Conservation (phyloP, 2,329 filamentous ascomycete species). For the Sporothrix luriei region DNA sequence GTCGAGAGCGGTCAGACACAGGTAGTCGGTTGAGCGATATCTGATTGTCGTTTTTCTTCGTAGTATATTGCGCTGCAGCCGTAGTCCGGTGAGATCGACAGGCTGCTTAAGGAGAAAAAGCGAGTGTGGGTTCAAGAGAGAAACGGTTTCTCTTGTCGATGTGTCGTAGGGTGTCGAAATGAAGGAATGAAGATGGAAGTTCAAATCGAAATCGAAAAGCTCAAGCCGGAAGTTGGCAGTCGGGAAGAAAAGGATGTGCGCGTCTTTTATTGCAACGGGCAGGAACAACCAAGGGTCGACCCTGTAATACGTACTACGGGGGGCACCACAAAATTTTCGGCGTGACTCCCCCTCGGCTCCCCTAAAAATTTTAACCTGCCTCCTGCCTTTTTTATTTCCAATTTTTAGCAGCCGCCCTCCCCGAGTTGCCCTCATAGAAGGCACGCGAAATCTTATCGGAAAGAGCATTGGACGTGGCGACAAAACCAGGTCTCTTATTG, state of each 20-base stretch:
- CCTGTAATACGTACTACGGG: neutral
- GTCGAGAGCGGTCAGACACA: constrained; percentile 14
- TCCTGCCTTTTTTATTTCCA: constrained; percentile 24
- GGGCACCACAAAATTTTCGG: constrained; percentile 25
- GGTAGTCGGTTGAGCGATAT: neutral
- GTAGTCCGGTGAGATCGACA: neutral
- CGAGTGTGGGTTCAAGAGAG: neutral
- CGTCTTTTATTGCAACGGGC: constrained; percentile 25
- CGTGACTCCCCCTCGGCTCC: neutral
- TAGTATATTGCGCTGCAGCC: neutral
- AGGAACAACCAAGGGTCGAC: neutral
- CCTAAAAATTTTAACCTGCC: constrained; percentile 29
- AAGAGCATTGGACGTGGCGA: constrained; percentile 32
- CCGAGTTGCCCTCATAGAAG: constrained; percentile 26
- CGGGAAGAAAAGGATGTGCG: constrained; percentile 24
- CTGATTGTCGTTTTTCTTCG: neutral
- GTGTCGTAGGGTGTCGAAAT: constrained; percentile 11
- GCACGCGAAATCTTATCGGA: constrained; percentile 40
- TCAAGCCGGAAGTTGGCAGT: neutral
- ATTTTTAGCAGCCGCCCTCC: neutral
- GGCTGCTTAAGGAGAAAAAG: neutral
- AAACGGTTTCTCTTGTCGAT: neutral
- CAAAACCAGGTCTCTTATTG: constrained; percentile 31
- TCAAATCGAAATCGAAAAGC: neutral
- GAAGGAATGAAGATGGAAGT: neutral